Conservation (phyloP, 192 early-diverging fungal genomes). For the Coemansia sp. region DNA sequence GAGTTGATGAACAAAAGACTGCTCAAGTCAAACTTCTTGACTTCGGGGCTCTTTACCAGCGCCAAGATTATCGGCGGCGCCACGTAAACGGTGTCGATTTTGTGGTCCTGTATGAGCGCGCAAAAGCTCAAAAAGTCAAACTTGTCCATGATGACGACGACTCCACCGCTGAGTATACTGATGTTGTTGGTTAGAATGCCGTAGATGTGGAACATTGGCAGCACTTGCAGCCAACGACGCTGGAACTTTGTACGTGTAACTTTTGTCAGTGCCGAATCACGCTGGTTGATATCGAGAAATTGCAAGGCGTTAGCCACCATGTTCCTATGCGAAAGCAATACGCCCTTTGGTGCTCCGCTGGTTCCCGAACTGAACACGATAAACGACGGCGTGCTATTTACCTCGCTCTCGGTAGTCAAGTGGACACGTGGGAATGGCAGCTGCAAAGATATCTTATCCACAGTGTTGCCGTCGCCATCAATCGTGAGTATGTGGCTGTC, state of each 20-base stretch:
- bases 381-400: conserved; percentile 36
- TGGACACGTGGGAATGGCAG: conserved; percentile 41
- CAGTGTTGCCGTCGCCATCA: conserved; percentile 19
- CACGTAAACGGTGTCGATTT: conserved; percentile 65
- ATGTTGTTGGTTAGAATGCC: conserved; percentile 60
- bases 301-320: conserved; percentile 77
- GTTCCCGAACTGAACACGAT: conserved; percentile 57
- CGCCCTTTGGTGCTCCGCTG: conserved; percentile 79
- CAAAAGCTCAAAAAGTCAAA: conserved; percentile 73
- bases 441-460: conserved; percentile 16
- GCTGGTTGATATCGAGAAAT: conserved; percentile 51
- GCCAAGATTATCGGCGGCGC: conserved; percentile 71
- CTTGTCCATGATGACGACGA: conserved; percentile 75
- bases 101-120: conserved; percentile 69
- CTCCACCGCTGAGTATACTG: conserved; percentile 52
- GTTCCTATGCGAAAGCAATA: conserved; percentile 79
- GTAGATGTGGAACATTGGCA: conserved; percentile 80
- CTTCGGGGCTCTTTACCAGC: conserved; percentile 75
- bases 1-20: conserved; percentile 65
- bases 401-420: conserved; percentile 22
- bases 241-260: conserved; percentile 21
- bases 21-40: conserved; percentile 73
- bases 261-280: conserved; percentile 18
- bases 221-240: conserved; percentile 44
- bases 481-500: conserved; percentile 37